These are phyloP conservation scores for Ligustrum vulgare DNA, from an alignment of 257 asterid species.

Conservation along the genomic window DNA sequence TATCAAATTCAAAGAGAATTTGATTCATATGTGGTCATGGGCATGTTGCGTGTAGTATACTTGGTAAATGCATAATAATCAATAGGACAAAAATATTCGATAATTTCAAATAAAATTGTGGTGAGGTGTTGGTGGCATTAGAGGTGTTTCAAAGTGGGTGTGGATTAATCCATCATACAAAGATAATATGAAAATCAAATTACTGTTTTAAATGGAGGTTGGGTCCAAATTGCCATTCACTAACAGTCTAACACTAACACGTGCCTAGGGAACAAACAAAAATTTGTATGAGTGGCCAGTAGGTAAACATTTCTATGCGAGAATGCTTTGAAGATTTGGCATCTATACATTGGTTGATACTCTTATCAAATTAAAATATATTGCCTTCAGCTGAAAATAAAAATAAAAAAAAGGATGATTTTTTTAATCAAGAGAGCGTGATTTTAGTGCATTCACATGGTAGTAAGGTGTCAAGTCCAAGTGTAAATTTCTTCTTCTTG, in stretches of 20 bases:
- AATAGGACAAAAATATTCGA: not conserved
- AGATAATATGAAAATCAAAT: not conserved
- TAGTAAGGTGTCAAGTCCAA: not conserved
- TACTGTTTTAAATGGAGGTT: not conserved
- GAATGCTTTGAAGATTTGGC: not conserved
- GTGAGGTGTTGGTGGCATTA: not conserved
- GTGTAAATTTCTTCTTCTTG: no score
- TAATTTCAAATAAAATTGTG: not conserved
- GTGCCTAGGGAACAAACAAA: not conserved
- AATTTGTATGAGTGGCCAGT: not conserved
- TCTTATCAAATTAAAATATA: not conserved
- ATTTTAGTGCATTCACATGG: not conserved
- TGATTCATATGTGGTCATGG: no score
- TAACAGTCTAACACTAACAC: not conserved
- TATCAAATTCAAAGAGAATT: no score
- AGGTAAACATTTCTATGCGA: not conserved
- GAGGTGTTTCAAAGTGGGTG: not conserved
- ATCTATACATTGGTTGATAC: not conserved
- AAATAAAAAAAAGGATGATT: not conserved
- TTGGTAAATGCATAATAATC: not conserved
- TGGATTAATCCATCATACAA: not conserved
- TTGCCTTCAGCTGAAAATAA: not conserved
- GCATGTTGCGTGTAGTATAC: no score
- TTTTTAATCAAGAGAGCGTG: not conserved
- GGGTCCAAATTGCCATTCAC: not conserved